A percentile compares a stretch with the other conserved stretches of the same genome.
Evolutionary conservation across 2,329 filamentous ascomycete species (phyloP).

Genomic region (Neocatenulostroma microsporum): DNA sequence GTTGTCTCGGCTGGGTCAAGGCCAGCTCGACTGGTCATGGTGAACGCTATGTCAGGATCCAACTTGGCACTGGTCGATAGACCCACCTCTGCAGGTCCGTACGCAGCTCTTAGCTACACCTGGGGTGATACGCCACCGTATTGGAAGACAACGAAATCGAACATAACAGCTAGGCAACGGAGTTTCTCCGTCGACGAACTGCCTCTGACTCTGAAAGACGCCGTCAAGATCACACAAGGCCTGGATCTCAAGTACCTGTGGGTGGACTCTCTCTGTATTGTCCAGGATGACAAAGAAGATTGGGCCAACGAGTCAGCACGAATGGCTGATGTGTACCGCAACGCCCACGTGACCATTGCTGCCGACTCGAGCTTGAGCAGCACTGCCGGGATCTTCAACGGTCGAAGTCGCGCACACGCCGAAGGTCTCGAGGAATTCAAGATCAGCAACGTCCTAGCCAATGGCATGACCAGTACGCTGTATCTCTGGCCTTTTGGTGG

Average conservation of each 20-base stretch:
- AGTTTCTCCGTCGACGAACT: background rate
- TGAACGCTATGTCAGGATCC: too few relatives aligned
- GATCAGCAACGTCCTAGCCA: too few relatives aligned
- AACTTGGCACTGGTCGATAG: too few relatives aligned
- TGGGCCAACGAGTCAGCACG: conserved; percentile 2
- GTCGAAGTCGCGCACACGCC: too few relatives aligned
- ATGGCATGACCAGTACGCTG: too few relatives aligned
- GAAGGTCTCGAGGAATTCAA: too few relatives aligned
- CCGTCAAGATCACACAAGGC: background rate
- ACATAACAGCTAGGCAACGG: background rate
- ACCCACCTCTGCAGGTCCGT: too few relatives aligned
- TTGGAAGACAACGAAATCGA: background rate
- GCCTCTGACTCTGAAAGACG: conserved; percentile 1
- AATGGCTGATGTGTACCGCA: conserved; percentile 2
- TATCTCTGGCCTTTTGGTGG: too few relatives aligned
- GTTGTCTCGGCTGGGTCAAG: too few relatives aligned
- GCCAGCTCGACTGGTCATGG: too few relatives aligned
- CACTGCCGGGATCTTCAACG: too few relatives aligned
- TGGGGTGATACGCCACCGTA: background rate
- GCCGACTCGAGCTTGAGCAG: too few relatives aligned
- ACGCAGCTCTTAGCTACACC: conserved; percentile 3
- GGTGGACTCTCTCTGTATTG: conserved; percentile 2
- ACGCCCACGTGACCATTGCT: background rate
- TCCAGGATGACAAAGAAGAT: conserved; percentile 1
- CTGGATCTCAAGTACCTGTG: conserved; percentile 1